Evolutionary conservation across 345 rosid genomes (phyloP).

Genomic region (Arabis alpina): DNA sequence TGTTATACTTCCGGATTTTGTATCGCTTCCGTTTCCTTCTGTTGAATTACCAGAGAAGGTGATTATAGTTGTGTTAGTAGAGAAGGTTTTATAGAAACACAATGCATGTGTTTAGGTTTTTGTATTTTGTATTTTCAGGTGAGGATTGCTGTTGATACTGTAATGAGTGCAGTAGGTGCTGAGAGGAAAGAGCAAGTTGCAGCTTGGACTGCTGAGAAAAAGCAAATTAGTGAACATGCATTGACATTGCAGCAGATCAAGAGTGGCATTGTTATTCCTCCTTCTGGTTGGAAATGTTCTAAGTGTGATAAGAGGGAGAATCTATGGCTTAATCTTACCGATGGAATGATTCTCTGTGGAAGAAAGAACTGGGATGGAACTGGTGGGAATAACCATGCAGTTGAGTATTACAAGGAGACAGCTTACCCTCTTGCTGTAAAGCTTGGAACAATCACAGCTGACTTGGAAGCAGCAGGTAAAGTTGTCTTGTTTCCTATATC

Average conservation of each 20-base stretch:
- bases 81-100: slow-evolving; percentile 1
- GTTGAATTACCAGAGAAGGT: slow-evolving; percentile 99
- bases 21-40: slow-evolving; percentile 79
- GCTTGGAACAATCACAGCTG: slow-evolving; percentile 95
- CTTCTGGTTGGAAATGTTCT: slow-evolving; percentile 89
- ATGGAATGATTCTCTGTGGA: slow-evolving; percentile 98
- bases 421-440: slow-evolving; percentile 94
- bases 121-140: slow-evolving; percentile 53
- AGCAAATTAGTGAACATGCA: slow-evolving; percentile 79
- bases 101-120: slow-evolving; percentile 22
- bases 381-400: slow-evolving; percentile 97
- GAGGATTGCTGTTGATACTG: slow-evolving; percentile 88
- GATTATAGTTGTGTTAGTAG: slow-evolving; percentile 5
- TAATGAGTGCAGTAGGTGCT: slow-evolving; percentile 80
- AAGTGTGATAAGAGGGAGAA: slow-evolving; percentile 94
- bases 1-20: slow-evolving; percentile 76
- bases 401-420: slow-evolving; percentile 87
- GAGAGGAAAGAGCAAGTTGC: slow-evolving; percentile 89
- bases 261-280: slow-evolving; percentile 76
- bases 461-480: slow-evolving; percentile 97
- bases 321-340: slow-evolving; percentile 96
- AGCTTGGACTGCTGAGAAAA: slow-evolving; percentile 93
- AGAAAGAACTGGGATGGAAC: slow-evolving; percentile 96
- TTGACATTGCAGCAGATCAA: slow-evolving; percentile 74
- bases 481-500: slow-evolving; percentile 40